These are phyloP conservation scores for Artemisia tridentata DNA, from an alignment of 129 eudicot species.

Conservation along the genomic window DNA sequence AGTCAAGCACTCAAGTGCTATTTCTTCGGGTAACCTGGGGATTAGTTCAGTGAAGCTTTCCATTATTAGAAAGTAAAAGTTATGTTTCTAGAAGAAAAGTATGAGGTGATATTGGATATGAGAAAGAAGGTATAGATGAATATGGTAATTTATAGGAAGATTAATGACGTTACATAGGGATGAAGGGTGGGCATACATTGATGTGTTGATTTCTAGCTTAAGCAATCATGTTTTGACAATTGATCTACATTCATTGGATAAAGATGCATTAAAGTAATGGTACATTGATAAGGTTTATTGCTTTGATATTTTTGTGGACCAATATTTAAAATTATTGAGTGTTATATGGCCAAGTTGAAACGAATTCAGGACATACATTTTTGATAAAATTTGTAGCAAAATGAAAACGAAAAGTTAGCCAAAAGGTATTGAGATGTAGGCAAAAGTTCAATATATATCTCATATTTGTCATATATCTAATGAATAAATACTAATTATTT, in stretches of 20 bases:
- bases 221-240: neutral
- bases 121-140: neutral
- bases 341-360: too few relatives aligned
- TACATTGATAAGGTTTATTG: neutral
- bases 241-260: neutral
- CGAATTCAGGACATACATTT: neutral
- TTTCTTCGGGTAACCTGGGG: conserved; percentile 74
- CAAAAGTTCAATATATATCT: too few relatives aligned
- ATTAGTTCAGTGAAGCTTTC: conserved; percentile 47
- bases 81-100: conserved; percentile 23
- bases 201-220: neutral
- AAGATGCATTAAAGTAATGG: neutral
- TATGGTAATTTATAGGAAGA: conserved; percentile 4
- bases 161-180: neutral
- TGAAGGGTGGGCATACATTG: neutral
- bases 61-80: conserved; percentile 9
- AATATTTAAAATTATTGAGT: too few relatives aligned
- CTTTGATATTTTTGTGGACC: neutral
- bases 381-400: neutral
- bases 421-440: too few relatives aligned
- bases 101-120: neutral
- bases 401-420: neutral
- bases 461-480: too few relatives aligned
- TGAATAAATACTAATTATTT: too few relatives aligned
- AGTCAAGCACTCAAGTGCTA: conserved; percentile 75